Percentiles rank a stretch among this genome's conserved stretches.
These are phyloP conservation scores for Neoboletus magnificus DNA, from an alignment of 768 basidiomycete genomes.

Conservation along the genomic window DNA sequence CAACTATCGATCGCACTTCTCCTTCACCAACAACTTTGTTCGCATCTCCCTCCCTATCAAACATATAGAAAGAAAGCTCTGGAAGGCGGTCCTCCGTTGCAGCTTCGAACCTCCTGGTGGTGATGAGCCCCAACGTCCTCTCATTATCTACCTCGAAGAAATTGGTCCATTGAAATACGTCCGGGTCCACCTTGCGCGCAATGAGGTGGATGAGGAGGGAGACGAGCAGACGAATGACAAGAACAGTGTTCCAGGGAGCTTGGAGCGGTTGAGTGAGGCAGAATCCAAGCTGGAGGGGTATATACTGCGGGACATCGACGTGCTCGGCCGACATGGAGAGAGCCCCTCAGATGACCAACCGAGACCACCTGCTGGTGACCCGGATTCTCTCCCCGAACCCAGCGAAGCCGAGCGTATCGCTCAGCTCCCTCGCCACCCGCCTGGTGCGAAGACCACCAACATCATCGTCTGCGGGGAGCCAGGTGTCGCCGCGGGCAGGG, in stretches of 20 bases:
- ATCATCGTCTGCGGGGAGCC: constrained; percentile 43
- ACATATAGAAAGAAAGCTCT: constrained; percentile 9
- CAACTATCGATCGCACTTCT: constrained; percentile 15
- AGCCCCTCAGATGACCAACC: not conserved
- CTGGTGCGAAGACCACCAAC: constrained; percentile 27
- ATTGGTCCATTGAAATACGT: constrained; percentile 8
- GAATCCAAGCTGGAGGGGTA: constrained; percentile 14
- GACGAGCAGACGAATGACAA: not conserved
- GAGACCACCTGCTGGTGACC: not conserved
- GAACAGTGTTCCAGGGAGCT: constrained; percentile 14
- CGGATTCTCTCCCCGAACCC: constrained; percentile 2
- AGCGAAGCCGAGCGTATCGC: constrained; percentile 20
- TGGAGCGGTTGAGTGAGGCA: constrained; percentile 15
- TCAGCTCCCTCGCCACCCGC: constrained; percentile 17
- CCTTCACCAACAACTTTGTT: constrained; percentile 19
- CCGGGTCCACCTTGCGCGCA: constrained; percentile 12
- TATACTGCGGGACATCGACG: constrained; percentile 7
- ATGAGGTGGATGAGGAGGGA: not conserved
- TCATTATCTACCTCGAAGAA: constrained; percentile 23
- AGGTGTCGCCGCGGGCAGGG: constrained; percentile 29
- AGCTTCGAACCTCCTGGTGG: constrained; percentile 16
- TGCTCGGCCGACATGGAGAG: constrained; percentile 5
- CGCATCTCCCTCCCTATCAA: constrained; percentile 22
- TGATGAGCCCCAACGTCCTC: constrained; percentile 15
- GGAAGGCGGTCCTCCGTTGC: constrained; percentile 24